Evolutionary conservation across 2,329 filamentous ascomycete species (phyloP), one percentile per base, ranked within the genome.

Genomic region (Cercospora sp.): DNA sequence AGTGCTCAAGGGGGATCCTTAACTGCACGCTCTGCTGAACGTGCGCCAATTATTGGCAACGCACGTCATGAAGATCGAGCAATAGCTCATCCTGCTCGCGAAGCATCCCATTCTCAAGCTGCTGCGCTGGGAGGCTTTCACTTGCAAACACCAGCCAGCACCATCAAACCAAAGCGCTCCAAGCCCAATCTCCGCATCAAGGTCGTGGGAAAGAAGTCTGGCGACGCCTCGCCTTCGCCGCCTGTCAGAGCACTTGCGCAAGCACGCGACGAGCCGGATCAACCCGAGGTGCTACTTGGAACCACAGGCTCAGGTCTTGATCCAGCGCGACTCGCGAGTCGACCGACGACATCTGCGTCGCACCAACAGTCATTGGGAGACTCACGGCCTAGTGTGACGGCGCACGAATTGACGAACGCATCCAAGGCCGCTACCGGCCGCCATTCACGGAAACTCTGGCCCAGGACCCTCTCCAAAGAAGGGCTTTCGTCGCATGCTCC

Each of bases 211-310:
- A 53, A 67, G 30, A 40, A 62, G 37, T 26, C 30, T 10, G 45
- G 10, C 61, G 61, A 69, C 13, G 28, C 51, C 3, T 43, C 40
- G 57, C 67, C 70, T 37, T 71, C 70, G 30, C 71, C 71, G 21
- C 73, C 74, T 62, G 68, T 70, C 16, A 74, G 73, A 58, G 72
- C 73, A 18, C 69, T 73, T 28, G 63, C 68, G 55, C 69, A 71
- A 62, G 37, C 34, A 13, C 59, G 32, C 43, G 49, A 70, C 45
- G 37, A 60, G 21, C 40, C 30, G 8, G 45, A 40, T 18, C 58
- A 60, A n/a, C 37, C 53, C 63, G 59, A 63, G 26, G 28, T 13
- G 13, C 51, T 55, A 30, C 34, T 40, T 58, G 53, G 21, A 45
- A 32, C 51, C 13, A 34, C 21, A 49, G 53, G 53, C 34, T 28